Evolutionary conservation across 2,329 filamentous ascomycete genomes (phyloP).

Genomic region (Cytospora piceae): DNA sequence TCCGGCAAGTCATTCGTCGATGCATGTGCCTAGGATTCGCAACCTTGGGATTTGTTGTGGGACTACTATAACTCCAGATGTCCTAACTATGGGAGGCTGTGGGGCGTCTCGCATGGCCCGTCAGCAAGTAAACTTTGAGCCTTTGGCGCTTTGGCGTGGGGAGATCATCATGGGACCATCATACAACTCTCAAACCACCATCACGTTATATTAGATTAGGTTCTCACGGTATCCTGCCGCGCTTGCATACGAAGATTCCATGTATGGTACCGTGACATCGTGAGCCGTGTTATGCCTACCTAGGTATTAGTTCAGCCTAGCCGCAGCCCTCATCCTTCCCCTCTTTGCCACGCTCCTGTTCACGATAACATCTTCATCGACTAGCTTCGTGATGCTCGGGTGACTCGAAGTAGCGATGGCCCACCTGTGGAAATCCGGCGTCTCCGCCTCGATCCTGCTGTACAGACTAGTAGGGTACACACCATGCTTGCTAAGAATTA

Average conservation of each 20-base stretch:
- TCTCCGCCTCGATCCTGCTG: constrained; percentile 35
- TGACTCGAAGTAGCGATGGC: constrained; percentile 58
- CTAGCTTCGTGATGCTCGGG: constrained; percentile 65
- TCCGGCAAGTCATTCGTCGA: neutral
- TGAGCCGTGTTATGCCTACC: neutral
- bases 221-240: neutral
- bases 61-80: neutral
- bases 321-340: constrained; percentile 27
- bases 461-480: constrained; percentile 53
- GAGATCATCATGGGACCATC: too few relatives aligned
- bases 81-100: neutral
- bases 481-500: constrained; percentile 47
- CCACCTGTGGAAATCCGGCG: constrained; percentile 64
- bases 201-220: neutral
- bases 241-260: too few relatives aligned
- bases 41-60: too few relatives aligned
- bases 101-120: too few relatives aligned
- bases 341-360: constrained; percentile 45
- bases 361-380: constrained; percentile 52
- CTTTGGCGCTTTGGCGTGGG: too few relatives aligned
- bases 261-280: neutral
- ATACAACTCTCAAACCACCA: too few relatives aligned
- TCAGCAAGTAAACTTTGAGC: too few relatives aligned
- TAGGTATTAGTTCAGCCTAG: constrained; percentile 20
- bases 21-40: neutral